Evolutionary conservation across 176 grass and related monocot genomes (phyloP).

Genomic region (bread wheat (Triticum aestivum)): DNA sequence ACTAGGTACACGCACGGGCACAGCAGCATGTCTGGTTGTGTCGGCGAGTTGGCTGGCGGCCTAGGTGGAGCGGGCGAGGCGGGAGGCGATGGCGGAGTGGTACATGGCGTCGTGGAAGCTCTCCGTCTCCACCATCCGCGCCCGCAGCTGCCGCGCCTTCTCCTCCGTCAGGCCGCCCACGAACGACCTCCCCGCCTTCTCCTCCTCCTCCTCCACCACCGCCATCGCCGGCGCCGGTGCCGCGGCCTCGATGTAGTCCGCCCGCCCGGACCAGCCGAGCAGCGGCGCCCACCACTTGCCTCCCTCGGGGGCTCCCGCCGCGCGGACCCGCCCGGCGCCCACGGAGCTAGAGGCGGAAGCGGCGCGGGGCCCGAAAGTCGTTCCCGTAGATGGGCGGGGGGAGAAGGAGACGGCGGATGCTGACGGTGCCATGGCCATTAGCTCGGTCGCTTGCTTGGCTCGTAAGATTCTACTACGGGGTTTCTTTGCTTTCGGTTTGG

Average conservation of each 20-base stretch:
- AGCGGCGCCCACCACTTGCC: slow-evolving; percentile 78
- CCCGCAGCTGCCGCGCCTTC: slow-evolving; percentile 14
- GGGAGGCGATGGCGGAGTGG: slow-evolving; percentile 69
- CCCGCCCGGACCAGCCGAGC: slow-evolving; percentile 54
- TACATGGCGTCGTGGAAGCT: slow-evolving; percentile 21
- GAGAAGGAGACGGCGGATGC: neutral
- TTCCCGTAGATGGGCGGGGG: neutral
- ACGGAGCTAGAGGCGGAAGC: neutral
- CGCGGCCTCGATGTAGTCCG: slow-evolving; percentile 64
- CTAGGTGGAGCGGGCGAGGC: slow-evolving; percentile 52
- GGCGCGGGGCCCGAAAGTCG: neutral
- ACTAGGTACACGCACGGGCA: neutral
- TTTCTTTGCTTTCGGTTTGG: neutral
- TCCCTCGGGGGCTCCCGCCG: neutral
- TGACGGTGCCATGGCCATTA: slow-evolving; percentile 21
- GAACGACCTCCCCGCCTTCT: neutral
- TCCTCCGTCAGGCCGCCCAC: slow-evolving; percentile 53
- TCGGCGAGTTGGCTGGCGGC: neutral
- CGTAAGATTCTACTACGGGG: neutral
- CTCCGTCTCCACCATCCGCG: slow-evolving; percentile 20
- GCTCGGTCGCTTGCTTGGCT: neutral
- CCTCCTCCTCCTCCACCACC: neutral
- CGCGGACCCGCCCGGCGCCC: neutral
- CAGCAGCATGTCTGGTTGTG: neutral
- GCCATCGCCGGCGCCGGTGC: neutral